These are phyloP conservation scores for Yarrowia porcina DNA, from an alignment of 805 yeast species.

Conservation along the genomic window DNA sequence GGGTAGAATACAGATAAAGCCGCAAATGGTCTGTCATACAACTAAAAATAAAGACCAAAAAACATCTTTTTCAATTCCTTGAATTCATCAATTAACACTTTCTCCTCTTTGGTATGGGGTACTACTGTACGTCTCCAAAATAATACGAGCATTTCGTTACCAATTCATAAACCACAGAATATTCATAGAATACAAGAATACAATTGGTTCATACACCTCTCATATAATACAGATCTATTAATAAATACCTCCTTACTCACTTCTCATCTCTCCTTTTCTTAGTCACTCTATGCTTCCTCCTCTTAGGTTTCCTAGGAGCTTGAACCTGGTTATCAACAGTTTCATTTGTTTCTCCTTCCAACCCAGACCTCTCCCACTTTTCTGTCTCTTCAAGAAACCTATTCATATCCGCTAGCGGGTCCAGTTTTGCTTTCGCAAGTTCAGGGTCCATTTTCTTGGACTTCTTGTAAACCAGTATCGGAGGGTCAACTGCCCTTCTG, in stretches of 20 bases:
- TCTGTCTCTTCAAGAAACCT: not conserved
- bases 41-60: too few relatives aligned
- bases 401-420: not conserved
- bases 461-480: not conserved
- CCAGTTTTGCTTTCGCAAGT: not conserved
- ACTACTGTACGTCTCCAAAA: too few relatives aligned
- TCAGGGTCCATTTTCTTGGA: slow-evolving; percentile 4
- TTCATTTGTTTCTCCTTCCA: not conserved
- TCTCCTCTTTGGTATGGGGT: too few relatives aligned
- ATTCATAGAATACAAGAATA: too few relatives aligned
- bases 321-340: not conserved
- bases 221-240: too few relatives aligned
- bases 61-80: too few relatives aligned
- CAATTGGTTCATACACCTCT: too few relatives aligned
- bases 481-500: not conserved
- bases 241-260: not conserved
- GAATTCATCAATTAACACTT: not conserved
- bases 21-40: too few relatives aligned
- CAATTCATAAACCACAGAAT: too few relatives aligned
- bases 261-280: not conserved
- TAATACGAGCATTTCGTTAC: too few relatives aligned
- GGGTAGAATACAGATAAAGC: too few relatives aligned
- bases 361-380: not conserved
- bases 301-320: not conserved
- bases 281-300: not conserved